phyloP scores from a whole-genome alignment of 2,329 filamentous ascomycete genomes.

The Alternaria solani region DNA sequence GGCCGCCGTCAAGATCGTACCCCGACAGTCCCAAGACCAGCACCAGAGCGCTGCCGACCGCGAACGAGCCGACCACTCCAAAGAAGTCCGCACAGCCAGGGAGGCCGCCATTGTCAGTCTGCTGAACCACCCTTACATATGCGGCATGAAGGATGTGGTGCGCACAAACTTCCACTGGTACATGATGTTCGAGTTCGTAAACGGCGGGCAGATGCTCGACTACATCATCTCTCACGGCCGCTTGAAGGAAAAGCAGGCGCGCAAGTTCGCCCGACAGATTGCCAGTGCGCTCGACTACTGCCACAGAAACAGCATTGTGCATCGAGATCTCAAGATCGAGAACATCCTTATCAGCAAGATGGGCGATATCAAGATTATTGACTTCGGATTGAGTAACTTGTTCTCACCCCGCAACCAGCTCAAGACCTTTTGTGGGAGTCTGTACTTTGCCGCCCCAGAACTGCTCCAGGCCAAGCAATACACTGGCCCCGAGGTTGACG shows the following conservation, averaged over 20 bases:
- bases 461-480: slow-evolving; percentile 93
- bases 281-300: slow-evolving; percentile 97
- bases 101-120: slow-evolving; percentile 97
- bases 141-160: slow-evolving; percentile 92
- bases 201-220: slow-evolving; percentile 98
- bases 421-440: slow-evolving; percentile 96
- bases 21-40: slow-evolving; percentile 87
- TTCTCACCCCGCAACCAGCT: slow-evolving; percentile 85
- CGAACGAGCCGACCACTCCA: slow-evolving; percentile 92
- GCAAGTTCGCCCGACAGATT: slow-evolving; percentile 97
- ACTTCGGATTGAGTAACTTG: slow-evolving; percentile 96
- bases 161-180: slow-evolving; percentile 99
- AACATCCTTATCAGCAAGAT: slow-evolving; percentile 99
- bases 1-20: slow-evolving; percentile 98
- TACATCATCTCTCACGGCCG: slow-evolving; percentile 99
- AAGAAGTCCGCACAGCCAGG: slow-evolving; percentile 92
- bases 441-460: slow-evolving; percentile 97
- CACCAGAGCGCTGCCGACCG: slow-evolving; percentile 75
- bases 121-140: slow-evolving; percentile 93
- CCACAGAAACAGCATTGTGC: slow-evolving; percentile 97
- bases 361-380: slow-evolving; percentile 98
- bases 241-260: slow-evolving; percentile 96
- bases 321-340: slow-evolving; percentile 97
- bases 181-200: slow-evolving; percentile 99
- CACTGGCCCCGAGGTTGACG: slow-evolving; percentile 93